Percentiles rank a stretch among this genome's conserved stretches.
These are phyloP conservation scores for Plasmodium yoelii DNA, from an alignment of 169 alveolate species.

Conservation along the genomic window DNA sequence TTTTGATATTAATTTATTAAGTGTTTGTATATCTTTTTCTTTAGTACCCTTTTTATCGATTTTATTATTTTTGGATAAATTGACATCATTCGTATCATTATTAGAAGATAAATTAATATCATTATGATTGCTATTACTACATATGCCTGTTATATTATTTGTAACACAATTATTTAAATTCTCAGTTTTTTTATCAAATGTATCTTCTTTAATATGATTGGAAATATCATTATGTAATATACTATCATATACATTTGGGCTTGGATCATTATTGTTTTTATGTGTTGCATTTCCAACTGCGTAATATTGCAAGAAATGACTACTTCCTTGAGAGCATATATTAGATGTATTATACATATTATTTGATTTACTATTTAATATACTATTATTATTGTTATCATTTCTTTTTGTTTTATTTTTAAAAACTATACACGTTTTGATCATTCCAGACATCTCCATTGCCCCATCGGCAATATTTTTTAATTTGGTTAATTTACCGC, in stretches of 20 bases:
- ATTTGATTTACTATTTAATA: background rate
- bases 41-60: background rate
- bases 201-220: background rate
- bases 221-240: background rate
- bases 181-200: background rate
- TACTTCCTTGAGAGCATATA: constrained; percentile 7
- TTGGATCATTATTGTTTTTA: background rate
- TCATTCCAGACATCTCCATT: constrained; percentile 79
- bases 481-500: constrained; percentile 89
- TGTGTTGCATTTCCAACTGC: background rate
- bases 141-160: background rate
- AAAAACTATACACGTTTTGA: constrained; percentile 86
- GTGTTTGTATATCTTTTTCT: constrained; percentile 15
- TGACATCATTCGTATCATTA: background rate
- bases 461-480: constrained; percentile 92
- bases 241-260: background rate
- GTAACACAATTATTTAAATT: background rate
- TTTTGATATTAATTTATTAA: constrained; percentile 17
- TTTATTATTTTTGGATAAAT: background rate
- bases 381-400: background rate
- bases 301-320: no score
- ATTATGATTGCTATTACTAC: background rate
- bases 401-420: constrained; percentile 79
- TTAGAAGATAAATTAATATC: background rate
- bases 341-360: constrained; percentile 9